Conservation (phyloP, 805 yeast species). For the Starmerella asiatica region DNA sequence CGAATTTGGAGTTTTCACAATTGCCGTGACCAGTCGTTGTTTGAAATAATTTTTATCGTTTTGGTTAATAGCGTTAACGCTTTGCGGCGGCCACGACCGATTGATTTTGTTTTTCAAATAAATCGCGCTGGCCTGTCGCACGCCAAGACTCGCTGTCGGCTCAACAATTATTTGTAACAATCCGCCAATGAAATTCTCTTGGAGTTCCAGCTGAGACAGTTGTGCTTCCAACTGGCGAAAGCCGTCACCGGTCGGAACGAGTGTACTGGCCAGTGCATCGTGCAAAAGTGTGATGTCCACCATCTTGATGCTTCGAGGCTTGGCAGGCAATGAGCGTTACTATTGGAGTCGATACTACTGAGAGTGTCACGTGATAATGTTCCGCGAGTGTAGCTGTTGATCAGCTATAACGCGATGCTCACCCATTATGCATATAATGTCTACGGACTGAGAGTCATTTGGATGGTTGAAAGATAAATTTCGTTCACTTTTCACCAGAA, state of each 20-base stretch:
- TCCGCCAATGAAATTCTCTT: conserved; percentile 67
- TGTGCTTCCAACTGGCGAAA: conserved; percentile 60
- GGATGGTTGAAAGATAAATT: too few species aligned
- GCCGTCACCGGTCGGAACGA: conserved; percentile 42
- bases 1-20: conserved; percentile 36
- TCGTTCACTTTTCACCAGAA: too few species aligned
- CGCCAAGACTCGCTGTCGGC: conserved; percentile 36
- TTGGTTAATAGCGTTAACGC: conserved; percentile 4
- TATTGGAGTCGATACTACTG: neutral
- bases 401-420: too few species aligned
- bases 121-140: conserved; percentile 64
- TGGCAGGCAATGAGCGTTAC: neutral
- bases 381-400: too few species aligned
- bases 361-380: too few species aligned
- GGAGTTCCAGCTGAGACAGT: conserved; percentile 40
- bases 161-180: conserved; percentile 62
- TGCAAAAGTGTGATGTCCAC: conserved; percentile 58
- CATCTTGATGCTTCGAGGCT: too few species aligned
- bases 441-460: too few species aligned
- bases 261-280: conserved; percentile 66
- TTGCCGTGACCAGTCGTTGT: conserved; percentile 51
- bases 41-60: conserved; percentile 67
- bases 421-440: too few species aligned
- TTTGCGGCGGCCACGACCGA: conserved; percentile 42
- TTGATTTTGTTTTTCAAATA: conserved; percentile 65